Evolutionary conservation across 306 rosid genomes (phyloP).

Genomic region (Vigna trinervia): DNA sequence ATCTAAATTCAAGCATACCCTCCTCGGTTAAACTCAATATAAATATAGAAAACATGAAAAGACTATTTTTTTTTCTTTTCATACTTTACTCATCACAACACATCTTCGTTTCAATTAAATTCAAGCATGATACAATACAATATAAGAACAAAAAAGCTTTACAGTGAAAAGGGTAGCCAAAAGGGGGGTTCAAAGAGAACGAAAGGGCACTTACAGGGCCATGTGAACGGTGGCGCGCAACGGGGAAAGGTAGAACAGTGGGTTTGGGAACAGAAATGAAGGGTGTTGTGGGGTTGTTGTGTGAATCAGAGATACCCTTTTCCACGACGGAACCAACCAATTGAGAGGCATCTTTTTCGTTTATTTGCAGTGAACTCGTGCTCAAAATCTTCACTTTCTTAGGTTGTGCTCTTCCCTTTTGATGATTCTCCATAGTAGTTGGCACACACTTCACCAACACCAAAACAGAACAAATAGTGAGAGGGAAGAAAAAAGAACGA

Average conservation of each 20-base stretch:
- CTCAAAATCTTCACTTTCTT: slow-evolving; percentile 55
- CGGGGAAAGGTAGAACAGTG: slow-evolving; percentile 79
- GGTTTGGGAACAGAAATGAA: slow-evolving; percentile 62
- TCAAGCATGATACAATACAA: not conserved
- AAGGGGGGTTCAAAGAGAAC: not conserved
- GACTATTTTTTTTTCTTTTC: not conserved
- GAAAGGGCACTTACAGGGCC: slow-evolving; percentile 68
- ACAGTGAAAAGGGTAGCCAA: not conserved
- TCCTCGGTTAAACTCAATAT: not conserved
- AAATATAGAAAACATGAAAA: slow-evolving; percentile 8
- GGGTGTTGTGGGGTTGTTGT: slow-evolving; percentile 40
- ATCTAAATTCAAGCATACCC: slow-evolving; percentile 23
- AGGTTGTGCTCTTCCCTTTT: slow-evolving; percentile 44
- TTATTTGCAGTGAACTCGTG: slow-evolving; percentile 50
- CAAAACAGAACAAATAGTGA: not conserved
- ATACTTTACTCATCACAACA: not conserved
- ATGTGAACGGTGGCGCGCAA: slow-evolving; percentile 92
- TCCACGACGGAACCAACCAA: slow-evolving; percentile 81
- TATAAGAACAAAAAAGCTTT: slow-evolving; percentile 1
- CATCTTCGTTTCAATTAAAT: not conserved
- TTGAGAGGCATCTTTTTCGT: slow-evolving; percentile 48
- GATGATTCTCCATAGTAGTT: slow-evolving; percentile 55
- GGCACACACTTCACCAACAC: not conserved
- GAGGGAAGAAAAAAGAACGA: not conserved
- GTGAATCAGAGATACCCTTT: slow-evolving; percentile 75